These are phyloP conservation scores for Lentinula boryana DNA, from an alignment of 768 basidiomycete genomes.

Conservation along the genomic window DNA sequence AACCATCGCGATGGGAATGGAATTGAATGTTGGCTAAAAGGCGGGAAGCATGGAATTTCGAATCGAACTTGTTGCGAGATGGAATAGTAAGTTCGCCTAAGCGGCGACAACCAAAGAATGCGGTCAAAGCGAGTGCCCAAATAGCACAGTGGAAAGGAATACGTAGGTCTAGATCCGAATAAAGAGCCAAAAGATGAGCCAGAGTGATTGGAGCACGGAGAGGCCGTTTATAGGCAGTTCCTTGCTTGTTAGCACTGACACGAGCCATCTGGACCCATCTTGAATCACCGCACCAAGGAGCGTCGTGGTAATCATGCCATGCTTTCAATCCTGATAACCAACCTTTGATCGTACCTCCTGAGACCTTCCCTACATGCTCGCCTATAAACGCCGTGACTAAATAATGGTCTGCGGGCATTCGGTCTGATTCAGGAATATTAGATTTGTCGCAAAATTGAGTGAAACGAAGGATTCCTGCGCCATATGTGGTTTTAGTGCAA, in stretches of 20 bases:
- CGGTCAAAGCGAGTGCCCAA: conserved; percentile 25
- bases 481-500: conserved; percentile 19
- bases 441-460: conserved; percentile 25
- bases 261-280: no score
- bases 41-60: conserved; percentile 12
- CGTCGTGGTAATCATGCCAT: no score
- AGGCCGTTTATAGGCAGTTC: conserved; percentile 7
- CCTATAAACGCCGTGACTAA: no score
- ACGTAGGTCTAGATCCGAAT: conserved; percentile 14
- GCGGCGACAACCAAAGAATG: conserved; percentile 29
- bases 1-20: no score
- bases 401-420: conserved; percentile 21
- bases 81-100: conserved; percentile 23
- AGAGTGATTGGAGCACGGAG: conserved; percentile 27
- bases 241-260: no score
- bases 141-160: conserved; percentile 25
- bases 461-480: conserved; percentile 25
- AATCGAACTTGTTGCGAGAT: conserved; percentile 7
- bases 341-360: no score
- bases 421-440: conserved; percentile 17
- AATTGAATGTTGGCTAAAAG: no score
- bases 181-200: conserved; percentile 23
- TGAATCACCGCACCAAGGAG: no score
- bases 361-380: no score
- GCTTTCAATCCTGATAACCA: no score